Conservation (phyloP, 169 alveolate genomes). For the Pseudocohnilembus persalinus region DNA sequence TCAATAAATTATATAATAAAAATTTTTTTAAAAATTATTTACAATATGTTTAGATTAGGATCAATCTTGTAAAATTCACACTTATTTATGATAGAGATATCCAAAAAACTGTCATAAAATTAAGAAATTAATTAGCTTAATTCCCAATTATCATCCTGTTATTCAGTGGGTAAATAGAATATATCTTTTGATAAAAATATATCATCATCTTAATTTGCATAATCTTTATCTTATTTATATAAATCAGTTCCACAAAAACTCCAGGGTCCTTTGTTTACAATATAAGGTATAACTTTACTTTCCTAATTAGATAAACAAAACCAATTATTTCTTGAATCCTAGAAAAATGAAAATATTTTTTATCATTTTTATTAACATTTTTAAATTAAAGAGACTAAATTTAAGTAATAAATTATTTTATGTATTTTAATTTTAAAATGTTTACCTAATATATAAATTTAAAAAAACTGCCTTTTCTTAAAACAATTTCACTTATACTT, state of each 20-base stretch:
- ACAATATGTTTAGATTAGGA: not conserved
- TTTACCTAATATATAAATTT: conserved; percentile 23
- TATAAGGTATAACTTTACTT: conserved; percentile 1
- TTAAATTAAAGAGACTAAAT: too few relatives aligned
- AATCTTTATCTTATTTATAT: not conserved
- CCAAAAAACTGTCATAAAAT: not conserved
- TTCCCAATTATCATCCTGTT: not conserved
- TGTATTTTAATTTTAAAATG: too few relatives aligned
- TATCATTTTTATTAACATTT: not conserved
- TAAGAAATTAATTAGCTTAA: not conserved
- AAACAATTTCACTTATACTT: not conserved
- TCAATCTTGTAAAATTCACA: not conserved
- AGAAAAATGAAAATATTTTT: not conserved
- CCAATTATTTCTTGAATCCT: conserved; percentile 26
- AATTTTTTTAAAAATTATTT: too few relatives aligned
- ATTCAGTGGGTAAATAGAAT: not conserved
- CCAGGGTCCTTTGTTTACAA: conserved; percentile 13
- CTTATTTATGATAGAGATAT: not conserved
- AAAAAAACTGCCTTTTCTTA: conserved; percentile 25
- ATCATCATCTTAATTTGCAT: too few relatives aligned
- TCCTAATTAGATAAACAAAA: conserved; percentile 7
- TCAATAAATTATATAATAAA: too few relatives aligned
- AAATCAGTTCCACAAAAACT: not conserved
- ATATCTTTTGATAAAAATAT: conserved; percentile 6
- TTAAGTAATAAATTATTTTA: too few relatives aligned